phyloP scores from a whole-genome alignment of 371 early-diverging fungal species.

The Thermomucor indicae-seudaticae region DNA sequence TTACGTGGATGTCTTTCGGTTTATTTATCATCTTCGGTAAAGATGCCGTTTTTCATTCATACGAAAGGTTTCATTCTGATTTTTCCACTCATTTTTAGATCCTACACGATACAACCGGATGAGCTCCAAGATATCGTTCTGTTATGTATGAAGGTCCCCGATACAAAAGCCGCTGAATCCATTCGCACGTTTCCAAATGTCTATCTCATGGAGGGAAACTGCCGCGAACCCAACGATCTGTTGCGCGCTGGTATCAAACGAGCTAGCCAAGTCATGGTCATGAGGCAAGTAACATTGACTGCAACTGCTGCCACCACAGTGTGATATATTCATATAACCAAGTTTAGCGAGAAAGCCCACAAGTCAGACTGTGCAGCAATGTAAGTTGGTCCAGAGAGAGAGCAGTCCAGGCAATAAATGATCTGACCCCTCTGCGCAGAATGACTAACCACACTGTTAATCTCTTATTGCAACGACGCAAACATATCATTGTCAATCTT shows the following conservation, averaged over 20 bases:
- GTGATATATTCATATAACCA: conserved; percentile 30
- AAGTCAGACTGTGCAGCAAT: conserved; percentile 45
- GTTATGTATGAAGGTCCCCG: conserved; percentile 40
- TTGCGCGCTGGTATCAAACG: conserved; percentile 51
- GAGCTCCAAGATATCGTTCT: conserved; percentile 53
- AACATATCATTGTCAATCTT: conserved; percentile 24
- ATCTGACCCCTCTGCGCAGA: too few species aligned
- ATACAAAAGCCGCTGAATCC: conserved; percentile 34
- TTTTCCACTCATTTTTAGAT: too few species aligned
- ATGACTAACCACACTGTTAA: conserved; percentile 38
- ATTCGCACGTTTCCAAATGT: conserved; percentile 50
- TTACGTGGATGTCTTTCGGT: conserved; percentile 40
- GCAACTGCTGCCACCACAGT: too few species aligned
- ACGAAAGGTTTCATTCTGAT: too few species aligned
- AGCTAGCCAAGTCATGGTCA: conserved; percentile 57
- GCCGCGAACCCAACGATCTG: conserved; percentile 54
- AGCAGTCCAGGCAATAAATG: too few species aligned
- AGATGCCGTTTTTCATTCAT: too few species aligned
- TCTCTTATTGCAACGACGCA: conserved; percentile 19
- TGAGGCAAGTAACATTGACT: conserved; percentile 24
- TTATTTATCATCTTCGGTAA: conserved; percentile 42
- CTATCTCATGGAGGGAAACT: conserved; percentile 41
- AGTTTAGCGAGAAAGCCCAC: conserved; percentile 26
- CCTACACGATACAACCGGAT: conserved; percentile 29
- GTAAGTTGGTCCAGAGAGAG: conserved; percentile 18